Percentiles rank a stretch among this genome's conserved stretches.
Conservation (phyloP, 805 yeast genomes). For the Yarrowia sp. region DNA sequence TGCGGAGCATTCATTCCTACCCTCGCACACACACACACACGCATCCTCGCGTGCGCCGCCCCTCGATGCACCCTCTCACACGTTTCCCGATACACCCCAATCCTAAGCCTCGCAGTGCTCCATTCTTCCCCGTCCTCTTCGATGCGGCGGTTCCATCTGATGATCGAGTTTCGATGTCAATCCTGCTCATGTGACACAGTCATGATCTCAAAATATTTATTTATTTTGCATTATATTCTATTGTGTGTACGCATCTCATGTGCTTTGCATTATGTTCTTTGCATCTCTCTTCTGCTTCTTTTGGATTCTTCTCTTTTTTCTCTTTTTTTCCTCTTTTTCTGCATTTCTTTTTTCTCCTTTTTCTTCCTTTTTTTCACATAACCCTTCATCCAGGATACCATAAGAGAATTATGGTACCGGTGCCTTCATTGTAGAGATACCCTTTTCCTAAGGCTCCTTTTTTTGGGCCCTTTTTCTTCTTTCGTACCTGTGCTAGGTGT, state of each 20-base stretch:
- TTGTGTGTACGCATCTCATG: constrained; percentile 22
- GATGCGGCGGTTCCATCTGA: constrained; percentile 7
- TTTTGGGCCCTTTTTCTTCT: too few relatives aligned
- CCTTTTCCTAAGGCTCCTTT: constrained; percentile 1
- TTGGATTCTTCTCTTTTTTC: neutral
- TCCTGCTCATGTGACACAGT: constrained; percentile 17
- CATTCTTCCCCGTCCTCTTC: neutral
- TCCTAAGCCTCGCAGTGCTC: constrained; percentile 8
- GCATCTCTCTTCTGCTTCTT: neutral
- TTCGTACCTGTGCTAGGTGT: neutral
- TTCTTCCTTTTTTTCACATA: constrained; percentile 6
- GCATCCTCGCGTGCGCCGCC: neutral
- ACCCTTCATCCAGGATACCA: constrained; percentile 4
- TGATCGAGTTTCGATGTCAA: constrained; percentile 2
- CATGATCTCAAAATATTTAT: constrained; percentile 33
- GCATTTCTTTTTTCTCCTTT: neutral
- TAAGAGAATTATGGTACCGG: neutral
- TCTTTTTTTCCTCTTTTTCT: neutral
- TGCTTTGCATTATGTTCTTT: constrained; percentile 25
- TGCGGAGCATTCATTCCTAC: constrained; percentile 5
- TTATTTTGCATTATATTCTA: constrained; percentile 31
- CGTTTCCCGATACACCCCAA: neutral
- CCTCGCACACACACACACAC: neutral
- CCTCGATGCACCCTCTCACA: too few relatives aligned
- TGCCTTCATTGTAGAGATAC: constrained; percentile 13